These are phyloP conservation scores for Lagenaria siceraria DNA, from an alignment of 306 rosid genomes.

Conservation along the genomic window DNA sequence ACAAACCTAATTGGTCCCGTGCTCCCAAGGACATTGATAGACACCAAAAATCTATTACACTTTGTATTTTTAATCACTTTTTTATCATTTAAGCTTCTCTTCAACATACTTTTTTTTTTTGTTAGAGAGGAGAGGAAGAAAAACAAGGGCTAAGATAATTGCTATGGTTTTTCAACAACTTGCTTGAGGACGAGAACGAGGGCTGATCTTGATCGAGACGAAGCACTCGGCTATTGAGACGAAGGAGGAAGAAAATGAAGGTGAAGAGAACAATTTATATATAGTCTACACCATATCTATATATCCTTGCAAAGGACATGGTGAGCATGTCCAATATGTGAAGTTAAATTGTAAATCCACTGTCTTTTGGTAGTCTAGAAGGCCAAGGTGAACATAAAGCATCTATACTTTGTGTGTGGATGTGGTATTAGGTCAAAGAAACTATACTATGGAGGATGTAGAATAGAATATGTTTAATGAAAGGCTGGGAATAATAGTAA, in stretches of 20 bases:
- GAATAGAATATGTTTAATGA: not conserved
- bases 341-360: not conserved
- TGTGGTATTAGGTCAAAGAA: not conserved
- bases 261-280: not conserved
- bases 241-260: not conserved
- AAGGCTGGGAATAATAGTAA: not conserved
- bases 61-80: conserved; percentile 12
- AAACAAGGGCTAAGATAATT: not conserved
- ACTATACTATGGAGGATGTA: not conserved
- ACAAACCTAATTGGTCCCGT: conserved; percentile 26
- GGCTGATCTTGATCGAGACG: not conserved
- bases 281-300: not conserved
- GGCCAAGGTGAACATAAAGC: not conserved
- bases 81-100: not conserved
- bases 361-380: not conserved
- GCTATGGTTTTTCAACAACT: not conserved
- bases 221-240: not conserved
- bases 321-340: not conserved
- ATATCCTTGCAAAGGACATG: not conserved
- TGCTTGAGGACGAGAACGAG: not conserved
- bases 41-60: conserved; percentile 17
- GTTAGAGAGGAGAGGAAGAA: not conserved
- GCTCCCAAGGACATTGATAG: conserved; percentile 20
- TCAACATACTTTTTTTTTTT: not conserved
- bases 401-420: not conserved